A percentile compares a stretch with the other conserved stretches of the same genome.
These are phyloP conservation scores for Biscogniauxia sp. DNA, from an alignment of 2,329 filamentous ascomycete species.

Conservation along the genomic window DNA sequence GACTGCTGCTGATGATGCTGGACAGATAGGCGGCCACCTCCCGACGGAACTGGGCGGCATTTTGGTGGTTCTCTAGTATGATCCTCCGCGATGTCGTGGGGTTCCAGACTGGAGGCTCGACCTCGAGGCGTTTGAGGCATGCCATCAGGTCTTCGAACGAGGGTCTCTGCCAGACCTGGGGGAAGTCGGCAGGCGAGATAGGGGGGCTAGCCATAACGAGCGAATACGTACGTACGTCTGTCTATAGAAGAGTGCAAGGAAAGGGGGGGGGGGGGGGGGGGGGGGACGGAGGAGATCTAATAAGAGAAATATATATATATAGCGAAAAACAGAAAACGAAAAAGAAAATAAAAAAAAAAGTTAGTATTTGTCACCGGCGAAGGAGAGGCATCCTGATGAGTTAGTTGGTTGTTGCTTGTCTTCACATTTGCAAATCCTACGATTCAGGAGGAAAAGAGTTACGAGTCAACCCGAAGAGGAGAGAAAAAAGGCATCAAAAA, in stretches of 20 bases:
- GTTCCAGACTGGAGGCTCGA: conserved; percentile 69
- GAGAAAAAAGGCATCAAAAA: background rate
- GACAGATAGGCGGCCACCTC: conserved; percentile 66
- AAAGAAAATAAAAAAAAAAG: background rate
- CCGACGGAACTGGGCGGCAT: conserved; percentile 42
- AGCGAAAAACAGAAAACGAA: too few relatives aligned
- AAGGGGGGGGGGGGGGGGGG: too few relatives aligned
- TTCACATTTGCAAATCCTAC: too few relatives aligned
- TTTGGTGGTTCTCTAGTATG: conserved; percentile 41
- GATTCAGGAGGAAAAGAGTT: conserved; percentile 2
- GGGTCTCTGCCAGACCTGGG: conserved; percentile 79
- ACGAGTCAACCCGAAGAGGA: background rate
- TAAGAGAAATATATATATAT: background rate
- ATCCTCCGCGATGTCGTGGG: conserved; percentile 40
- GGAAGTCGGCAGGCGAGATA: conserved; percentile 58
- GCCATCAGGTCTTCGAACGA: conserved; percentile 60
- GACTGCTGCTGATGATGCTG: conserved; percentile 62
- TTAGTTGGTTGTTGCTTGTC: background rate
- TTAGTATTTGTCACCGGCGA: conserved; percentile 1
- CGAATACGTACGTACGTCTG: conserved; percentile 4
- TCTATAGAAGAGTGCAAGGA: conserved; percentile 6
- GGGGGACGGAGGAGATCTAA: background rate
- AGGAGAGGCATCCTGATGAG: background rate
- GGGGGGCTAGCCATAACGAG: conserved; percentile 15
- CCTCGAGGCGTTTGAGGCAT: conserved; percentile 63